phyloP scores from a whole-genome alignment of 2,329 filamentous ascomycete genomes.

The Cladosporium colombiae region DNA sequence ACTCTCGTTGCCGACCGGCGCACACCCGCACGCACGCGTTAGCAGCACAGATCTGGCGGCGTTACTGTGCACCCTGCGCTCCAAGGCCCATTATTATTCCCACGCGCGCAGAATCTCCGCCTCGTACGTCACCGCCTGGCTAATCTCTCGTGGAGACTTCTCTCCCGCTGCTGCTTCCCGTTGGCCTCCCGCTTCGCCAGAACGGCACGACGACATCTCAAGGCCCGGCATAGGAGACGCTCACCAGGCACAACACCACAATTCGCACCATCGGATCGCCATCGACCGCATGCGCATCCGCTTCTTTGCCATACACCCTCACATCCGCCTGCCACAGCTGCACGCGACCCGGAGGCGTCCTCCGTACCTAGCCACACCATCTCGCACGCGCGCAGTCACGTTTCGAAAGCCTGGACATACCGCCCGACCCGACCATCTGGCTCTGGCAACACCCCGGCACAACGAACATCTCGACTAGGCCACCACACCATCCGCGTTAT shows the following conservation, averaged over 20 bases:
- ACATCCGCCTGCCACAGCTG: not conserved
- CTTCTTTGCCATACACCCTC: not conserved
- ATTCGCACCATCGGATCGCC: not conserved
- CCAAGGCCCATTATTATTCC: not conserved
- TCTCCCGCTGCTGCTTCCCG: conserved; percentile 6
- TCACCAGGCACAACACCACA: not conserved
- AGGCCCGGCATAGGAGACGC: conserved; percentile 1
- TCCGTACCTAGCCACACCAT: not conserved
- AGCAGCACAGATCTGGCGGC: not conserved
- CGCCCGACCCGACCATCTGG: conserved; percentile 11
- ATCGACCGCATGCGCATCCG: not conserved
- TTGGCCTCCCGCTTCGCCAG: not conserved
- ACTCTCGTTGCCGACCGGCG: no score
- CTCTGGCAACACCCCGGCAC: not conserved
- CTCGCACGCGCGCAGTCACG: conserved; percentile 3
- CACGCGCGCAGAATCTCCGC: not conserved
- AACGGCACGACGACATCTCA: not conserved
- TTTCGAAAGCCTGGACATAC: conserved; percentile 10
- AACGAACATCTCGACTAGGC: not conserved
- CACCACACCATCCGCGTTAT: not conserved
- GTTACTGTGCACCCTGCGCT: not conserved
- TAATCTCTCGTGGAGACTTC: conserved; percentile 1
- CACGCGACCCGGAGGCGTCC: not conserved
- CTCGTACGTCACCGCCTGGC: not conserved
- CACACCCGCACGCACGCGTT: no score